A percentile compares a stretch with the other conserved stretches of the same genome.
These are phyloP conservation scores for Annona cherimola DNA, from an alignment of 164 flowering plant species.

Conservation along the genomic window DNA sequence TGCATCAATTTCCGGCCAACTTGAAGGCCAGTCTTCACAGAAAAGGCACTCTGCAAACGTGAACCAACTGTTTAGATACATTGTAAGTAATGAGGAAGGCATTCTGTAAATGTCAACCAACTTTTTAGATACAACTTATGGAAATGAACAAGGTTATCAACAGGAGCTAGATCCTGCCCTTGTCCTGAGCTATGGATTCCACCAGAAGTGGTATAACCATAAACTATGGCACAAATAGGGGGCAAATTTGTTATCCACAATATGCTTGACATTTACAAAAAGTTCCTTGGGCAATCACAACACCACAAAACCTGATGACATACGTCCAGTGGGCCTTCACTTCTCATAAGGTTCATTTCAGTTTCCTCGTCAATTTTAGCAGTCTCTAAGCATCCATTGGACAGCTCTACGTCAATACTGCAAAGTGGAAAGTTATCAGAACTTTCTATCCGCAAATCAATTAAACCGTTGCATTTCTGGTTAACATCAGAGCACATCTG, in stretches of 20 bases:
- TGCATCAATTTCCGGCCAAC: conserved; percentile 41
- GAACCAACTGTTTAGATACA: neutral
- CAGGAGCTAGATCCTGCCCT: neutral
- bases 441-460: conserved; percentile 28
- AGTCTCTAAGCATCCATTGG: conserved; percentile 25
- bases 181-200: neutral
- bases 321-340: conserved; percentile 37
- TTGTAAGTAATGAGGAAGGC: neutral
- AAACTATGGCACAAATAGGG: neutral
- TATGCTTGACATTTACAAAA: neutral
- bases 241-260: neutral
- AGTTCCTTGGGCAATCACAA: neutral
- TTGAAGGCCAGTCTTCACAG: conserved; percentile 43
- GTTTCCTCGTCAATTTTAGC: conserved; percentile 23
- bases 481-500: conserved; percentile 28
- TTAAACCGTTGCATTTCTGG: conserved; percentile 29
- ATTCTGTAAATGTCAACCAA: conserved; percentile 35
- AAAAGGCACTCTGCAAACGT: conserved; percentile 42
- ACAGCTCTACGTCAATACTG: conserved; percentile 32
- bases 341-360: conserved; percentile 22
- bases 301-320: conserved; percentile 7
- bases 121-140: neutral
- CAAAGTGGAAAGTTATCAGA: conserved; percentile 31
- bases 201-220: neutral
- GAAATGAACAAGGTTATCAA: neutral